Evolutionary conservation across 2,329 filamentous ascomycete species (phyloP).

Genomic region (Penicillium polonicum): DNA sequence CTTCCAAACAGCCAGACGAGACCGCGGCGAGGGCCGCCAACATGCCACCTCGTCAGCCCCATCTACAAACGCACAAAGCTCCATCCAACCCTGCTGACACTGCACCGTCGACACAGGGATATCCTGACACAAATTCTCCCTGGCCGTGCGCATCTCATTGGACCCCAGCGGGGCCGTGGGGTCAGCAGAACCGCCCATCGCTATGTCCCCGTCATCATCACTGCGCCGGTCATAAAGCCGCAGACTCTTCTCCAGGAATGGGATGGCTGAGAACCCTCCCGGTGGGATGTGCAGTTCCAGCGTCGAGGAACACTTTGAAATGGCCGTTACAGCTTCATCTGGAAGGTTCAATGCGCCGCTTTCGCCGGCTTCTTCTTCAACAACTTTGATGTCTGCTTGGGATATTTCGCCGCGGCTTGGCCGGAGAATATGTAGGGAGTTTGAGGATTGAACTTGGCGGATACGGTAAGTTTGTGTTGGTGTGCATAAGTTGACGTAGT

Average conservation of each 20-base stretch:
- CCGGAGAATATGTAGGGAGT: constrained; percentile 58
- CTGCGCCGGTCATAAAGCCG: constrained; percentile 30
- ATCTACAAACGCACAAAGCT: constrained; percentile 55
- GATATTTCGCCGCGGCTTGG: constrained; percentile 39
- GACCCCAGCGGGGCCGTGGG: constrained; percentile 29
- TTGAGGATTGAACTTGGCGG: constrained; percentile 65
- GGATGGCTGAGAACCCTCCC: constrained; percentile 33
- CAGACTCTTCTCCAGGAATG: constrained; percentile 32
- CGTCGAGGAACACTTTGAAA: constrained; percentile 48
- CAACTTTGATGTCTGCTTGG: constrained; percentile 30
- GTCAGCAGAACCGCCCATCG: constrained; percentile 18
- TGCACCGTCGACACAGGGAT: constrained; percentile 54
- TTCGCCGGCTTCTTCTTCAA: constrained; percentile 23
- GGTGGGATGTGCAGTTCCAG: constrained; percentile 43
- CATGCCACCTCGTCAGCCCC: constrained; percentile 28
- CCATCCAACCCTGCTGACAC: constrained; percentile 52
- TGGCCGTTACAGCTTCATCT: constrained; percentile 38
- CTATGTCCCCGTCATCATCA: constrained; percentile 21
- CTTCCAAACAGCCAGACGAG: constrained; percentile 52
- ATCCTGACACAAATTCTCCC: constrained; percentile 47
- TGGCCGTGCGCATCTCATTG: constrained; percentile 31
- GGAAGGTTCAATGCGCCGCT: constrained; percentile 26
- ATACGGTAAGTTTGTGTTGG: constrained; percentile 57
- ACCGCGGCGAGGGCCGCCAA: constrained; percentile 50
- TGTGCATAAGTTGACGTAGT: constrained; percentile 60